Percentiles rank a stretch among this genome's conserved stretches.
Evolutionary conservation across 441 rosid species (phyloP).

Genomic region (Populus trichocarpa): DNA sequence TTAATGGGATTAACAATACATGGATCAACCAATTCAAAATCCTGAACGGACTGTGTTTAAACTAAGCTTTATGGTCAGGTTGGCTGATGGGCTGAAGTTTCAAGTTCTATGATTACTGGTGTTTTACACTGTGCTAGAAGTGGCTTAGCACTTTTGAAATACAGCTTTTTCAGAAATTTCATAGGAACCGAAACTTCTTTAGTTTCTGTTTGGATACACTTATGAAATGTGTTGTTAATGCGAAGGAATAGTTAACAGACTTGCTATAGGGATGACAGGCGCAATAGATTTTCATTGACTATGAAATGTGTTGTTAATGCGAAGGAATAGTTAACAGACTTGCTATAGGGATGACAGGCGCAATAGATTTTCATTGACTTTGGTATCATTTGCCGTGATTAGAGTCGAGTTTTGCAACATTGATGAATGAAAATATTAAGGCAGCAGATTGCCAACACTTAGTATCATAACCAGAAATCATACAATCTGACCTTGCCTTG

Average conservation of each 20-base stretch:
- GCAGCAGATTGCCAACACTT: too few relatives aligned
- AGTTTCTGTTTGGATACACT: not conserved
- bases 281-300: too few relatives aligned
- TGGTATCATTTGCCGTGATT: too few relatives aligned
- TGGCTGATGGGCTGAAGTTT: not conserved
- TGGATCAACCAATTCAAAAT: not conserved
- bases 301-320: not conserved
- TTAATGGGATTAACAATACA: not conserved
- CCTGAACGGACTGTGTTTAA: not conserved
- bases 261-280: too few relatives aligned
- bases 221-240: not conserved
- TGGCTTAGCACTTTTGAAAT: not conserved
- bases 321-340: not conserved
- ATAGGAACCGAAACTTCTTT: not conserved
- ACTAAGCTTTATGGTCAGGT: not conserved
- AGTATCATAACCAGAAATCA: too few relatives aligned
- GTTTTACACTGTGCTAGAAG: not conserved
- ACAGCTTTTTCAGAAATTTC: not conserved
- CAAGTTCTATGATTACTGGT: not conserved
- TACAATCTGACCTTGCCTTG: too few relatives aligned
- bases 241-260: not conserved
- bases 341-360: too few relatives aligned
- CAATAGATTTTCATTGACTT: too few relatives aligned
- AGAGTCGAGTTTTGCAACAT: too few relatives aligned
- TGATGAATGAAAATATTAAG: too few relatives aligned